Evolutionary conservation across 1,284 basidiomycete genomes (phyloP).

Genomic region (Melanopsichium pennsylvanicum): DNA sequence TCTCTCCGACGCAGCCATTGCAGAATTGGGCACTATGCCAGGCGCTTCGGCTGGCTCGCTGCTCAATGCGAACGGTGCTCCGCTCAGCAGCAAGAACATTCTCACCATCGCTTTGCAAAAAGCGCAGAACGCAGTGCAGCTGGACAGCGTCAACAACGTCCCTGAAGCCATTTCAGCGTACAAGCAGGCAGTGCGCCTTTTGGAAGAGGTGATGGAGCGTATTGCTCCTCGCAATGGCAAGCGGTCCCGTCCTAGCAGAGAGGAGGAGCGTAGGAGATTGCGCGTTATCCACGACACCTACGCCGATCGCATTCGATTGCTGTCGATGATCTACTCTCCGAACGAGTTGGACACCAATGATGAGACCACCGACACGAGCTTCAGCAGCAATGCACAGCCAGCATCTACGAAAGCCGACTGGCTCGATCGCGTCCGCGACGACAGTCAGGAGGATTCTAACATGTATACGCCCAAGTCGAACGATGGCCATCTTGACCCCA

Average conservation of each 20-base stretch:
- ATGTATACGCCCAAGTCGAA: slow-evolving; percentile 6
- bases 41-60: slow-evolving; percentile 35
- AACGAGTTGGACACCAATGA: slow-evolving; percentile 10
- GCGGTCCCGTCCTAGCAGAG: slow-evolving; percentile 52
- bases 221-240: slow-evolving; percentile 61
- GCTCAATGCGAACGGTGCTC: slow-evolving; percentile 48
- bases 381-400: slow-evolving; percentile 10
- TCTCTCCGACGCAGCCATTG: slow-evolving; percentile 48
- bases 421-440: slow-evolving; percentile 27
- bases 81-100: slow-evolving; percentile 63
- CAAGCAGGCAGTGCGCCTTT: slow-evolving; percentile 63
- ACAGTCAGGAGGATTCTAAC: slow-evolving; percentile 7
- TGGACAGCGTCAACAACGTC: slow-evolving; percentile 66
- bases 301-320: slow-evolving; percentile 65
- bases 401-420: slow-evolving; percentile 22
- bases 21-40: slow-evolving; percentile 44
- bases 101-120: slow-evolving; percentile 67
- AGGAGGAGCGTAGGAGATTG: slow-evolving; percentile 65
- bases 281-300: slow-evolving; percentile 67
- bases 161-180: slow-evolving; percentile 67
- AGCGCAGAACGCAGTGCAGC: slow-evolving; percentile 67
- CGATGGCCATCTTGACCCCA: background rate
- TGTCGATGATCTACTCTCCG: slow-evolving; percentile 59
- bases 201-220: slow-evolving; percentile 67
- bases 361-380: slow-evolving; percentile 16